Percentiles rank a stretch among this genome's conserved stretches.
Conservation (phyloP, 75 land plant genomes). For the Pseudotsuga menziesii region DNA sequence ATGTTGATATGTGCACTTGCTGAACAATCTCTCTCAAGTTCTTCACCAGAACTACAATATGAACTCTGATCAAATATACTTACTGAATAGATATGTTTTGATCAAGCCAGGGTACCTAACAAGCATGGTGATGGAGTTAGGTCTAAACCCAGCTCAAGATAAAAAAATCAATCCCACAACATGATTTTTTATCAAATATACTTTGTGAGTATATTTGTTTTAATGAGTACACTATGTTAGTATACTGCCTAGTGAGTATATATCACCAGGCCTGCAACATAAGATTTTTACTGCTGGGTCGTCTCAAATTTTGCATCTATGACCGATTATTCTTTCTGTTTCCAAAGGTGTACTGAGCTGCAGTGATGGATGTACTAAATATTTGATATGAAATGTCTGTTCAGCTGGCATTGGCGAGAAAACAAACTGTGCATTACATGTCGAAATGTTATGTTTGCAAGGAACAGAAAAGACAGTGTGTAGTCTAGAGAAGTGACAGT, state of each 20-base stretch:
- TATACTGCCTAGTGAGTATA: background rate
- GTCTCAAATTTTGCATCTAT: background rate
- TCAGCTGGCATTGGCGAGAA: background rate
- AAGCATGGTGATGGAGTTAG: background rate
- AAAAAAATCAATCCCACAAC: background rate
- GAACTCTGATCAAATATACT: background rate
- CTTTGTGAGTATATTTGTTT: background rate
- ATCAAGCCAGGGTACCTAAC: background rate
- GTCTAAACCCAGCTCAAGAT: background rate
- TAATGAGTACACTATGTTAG: background rate
- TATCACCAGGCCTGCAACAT: background rate
- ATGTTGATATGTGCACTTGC: too few relatives aligned
- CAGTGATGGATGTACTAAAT: background rate
- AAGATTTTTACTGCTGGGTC: background rate
- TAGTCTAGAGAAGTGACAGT: constrained; percentile 4
- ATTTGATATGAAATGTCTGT: background rate
- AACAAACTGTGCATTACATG: background rate
- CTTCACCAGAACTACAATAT: background rate
- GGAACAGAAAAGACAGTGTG: constrained; percentile 3
- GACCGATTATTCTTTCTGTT: background rate
- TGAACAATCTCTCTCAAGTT: too few relatives aligned
- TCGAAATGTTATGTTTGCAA: background rate
- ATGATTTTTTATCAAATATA: too few relatives aligned
- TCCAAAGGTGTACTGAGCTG: background rate
- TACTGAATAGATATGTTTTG: background rate